Percentiles rank a stretch among this genome's conserved stretches.
Conservation (phyloP, 345 rosid species). For the Populus pruinosa region DNA sequence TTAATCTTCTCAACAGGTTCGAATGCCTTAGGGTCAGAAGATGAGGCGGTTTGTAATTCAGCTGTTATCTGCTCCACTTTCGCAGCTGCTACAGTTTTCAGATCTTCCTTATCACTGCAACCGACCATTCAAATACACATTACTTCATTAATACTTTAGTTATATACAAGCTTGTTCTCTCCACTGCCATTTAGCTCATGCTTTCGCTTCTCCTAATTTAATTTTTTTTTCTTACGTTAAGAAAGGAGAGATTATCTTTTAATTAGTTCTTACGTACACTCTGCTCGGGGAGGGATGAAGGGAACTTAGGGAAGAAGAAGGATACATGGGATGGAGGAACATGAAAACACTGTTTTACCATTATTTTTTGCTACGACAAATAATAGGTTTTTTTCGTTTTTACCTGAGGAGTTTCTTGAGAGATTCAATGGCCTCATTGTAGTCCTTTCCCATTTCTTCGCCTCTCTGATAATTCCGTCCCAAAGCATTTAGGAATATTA, state of each 20-base stretch:
- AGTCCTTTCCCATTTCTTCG: conserved; percentile 67
- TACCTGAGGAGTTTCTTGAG: conserved; percentile 82
- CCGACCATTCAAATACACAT: not conserved
- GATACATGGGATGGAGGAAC: too few relatives aligned
- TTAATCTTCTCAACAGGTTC: conserved; percentile 59
- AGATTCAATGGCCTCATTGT: conserved; percentile 71
- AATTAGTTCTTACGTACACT: too few relatives aligned
- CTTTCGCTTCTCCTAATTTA: too few relatives aligned
- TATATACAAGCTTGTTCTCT: too few relatives aligned
- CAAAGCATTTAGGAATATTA: not conserved
- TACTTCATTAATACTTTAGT: too few relatives aligned
- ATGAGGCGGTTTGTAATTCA: conserved; percentile 39
- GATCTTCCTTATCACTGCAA: conserved; percentile 62
- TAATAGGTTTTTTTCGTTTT: not conserved
- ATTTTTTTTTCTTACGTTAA: too few relatives aligned
- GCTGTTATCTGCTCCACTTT: conserved; percentile 74
- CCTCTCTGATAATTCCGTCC: conserved; percentile 38
- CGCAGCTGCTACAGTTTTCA: conserved; percentile 69
- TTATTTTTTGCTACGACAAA: too few relatives aligned
- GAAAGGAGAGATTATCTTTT: too few relatives aligned
- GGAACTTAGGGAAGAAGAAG: too few relatives aligned
- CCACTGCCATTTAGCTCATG: too few relatives aligned
- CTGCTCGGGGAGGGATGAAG: too few relatives aligned
- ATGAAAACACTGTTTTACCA: too few relatives aligned
- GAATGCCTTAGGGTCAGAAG: conserved; percentile 34